phyloP scores from a whole-genome alignment of 2,329 filamentous ascomycete species.

The Cladosporium phlei region DNA sequence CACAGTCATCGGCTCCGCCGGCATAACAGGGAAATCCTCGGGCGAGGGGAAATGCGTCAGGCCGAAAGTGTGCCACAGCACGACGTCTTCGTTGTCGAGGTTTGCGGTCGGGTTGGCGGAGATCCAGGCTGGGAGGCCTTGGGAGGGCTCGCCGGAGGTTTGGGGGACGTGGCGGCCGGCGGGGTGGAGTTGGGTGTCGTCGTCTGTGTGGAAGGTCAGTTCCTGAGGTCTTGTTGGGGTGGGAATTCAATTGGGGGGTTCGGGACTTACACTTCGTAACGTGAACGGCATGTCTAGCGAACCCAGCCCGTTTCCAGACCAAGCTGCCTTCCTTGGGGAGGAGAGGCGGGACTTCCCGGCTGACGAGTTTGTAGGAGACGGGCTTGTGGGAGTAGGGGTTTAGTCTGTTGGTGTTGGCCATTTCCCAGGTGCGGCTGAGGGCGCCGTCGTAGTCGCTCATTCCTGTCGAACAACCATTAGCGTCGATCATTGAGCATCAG shows the following conservation, averaged over 20 bases:
- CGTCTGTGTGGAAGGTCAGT: slow-evolving; percentile 52
- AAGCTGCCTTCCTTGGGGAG: slow-evolving; percentile 75
- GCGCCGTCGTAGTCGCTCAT: slow-evolving; percentile 79
- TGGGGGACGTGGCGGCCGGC: slow-evolving; percentile 85
- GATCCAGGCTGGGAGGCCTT: slow-evolving; percentile 72
- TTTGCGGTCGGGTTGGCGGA: slow-evolving; percentile 59
- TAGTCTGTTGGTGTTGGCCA: slow-evolving; percentile 67
- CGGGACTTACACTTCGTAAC: slow-evolving; percentile 73
- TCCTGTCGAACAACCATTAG: no score
- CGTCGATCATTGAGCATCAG: no score
- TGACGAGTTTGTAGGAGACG: slow-evolving; percentile 82
- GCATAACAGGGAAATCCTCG: slow-evolving; percentile 92
- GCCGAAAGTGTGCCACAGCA: slow-evolving; percentile 92
- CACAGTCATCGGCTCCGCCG: slow-evolving; percentile 57
- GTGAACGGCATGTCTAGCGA: slow-evolving; percentile 79
- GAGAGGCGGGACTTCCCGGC: slow-evolving; percentile 71
- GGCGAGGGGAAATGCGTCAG: slow-evolving; percentile 83
- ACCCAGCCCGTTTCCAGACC: slow-evolving; percentile 86
- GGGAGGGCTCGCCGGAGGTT: slow-evolving; percentile 72
- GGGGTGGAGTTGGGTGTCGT: slow-evolving; percentile 76
- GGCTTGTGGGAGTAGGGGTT: slow-evolving; percentile 84
- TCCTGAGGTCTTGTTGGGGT: slow-evolving; percentile 1
- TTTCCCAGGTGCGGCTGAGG: slow-evolving; percentile 83
- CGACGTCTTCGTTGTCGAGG: slow-evolving; percentile 78
- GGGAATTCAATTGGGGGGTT: slow-evolving; percentile 7